phyloP scores from a whole-genome alignment of 2,329 filamentous ascomycete species.

The Sarocladiaceae sp. region DNA sequence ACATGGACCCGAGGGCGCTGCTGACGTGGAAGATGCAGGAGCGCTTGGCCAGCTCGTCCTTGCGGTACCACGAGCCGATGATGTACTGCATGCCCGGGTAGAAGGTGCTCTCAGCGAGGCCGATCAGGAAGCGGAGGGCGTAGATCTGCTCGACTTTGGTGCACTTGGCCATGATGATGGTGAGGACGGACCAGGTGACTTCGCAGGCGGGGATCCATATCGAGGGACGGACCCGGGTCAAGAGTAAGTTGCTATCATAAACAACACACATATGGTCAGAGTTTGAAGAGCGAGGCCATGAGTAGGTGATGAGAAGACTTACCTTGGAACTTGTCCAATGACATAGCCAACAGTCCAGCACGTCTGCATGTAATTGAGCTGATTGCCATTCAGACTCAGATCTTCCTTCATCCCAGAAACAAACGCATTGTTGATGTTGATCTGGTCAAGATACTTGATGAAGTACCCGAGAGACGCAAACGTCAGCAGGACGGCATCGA shows the following conservation, averaged over 20 bases:
- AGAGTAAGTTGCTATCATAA: conserved; percentile 24
- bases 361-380: conserved; percentile 48
- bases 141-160: conserved; percentile 29
- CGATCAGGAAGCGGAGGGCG: conserved; percentile 37
- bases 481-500: conserved; percentile 33
- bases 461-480: conserved; percentile 31
- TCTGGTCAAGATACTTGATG: conserved; percentile 29
- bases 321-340: conserved; percentile 34
- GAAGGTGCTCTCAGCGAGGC: conserved; percentile 30
- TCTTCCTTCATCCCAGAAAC: conserved; percentile 41
- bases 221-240: conserved; percentile 30
- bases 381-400: conserved; percentile 34
- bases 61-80: conserved; percentile 38
- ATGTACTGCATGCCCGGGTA: conserved; percentile 33
- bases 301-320: background rate
- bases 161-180: conserved; percentile 29
- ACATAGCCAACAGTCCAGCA: conserved; percentile 56
- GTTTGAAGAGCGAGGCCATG: background rate
- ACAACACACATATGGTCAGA: background rate
- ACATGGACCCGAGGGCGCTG: conserved; percentile 20
- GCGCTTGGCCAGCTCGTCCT: conserved; percentile 35
- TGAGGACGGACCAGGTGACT: conserved; percentile 22
- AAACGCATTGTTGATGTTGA: conserved; percentile 33
- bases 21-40: conserved; percentile 34
- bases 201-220: conserved; percentile 36